Evolutionary conservation across 164 flowering plant species (phyloP).

Genomic region (Protea cynaroides): DNA sequence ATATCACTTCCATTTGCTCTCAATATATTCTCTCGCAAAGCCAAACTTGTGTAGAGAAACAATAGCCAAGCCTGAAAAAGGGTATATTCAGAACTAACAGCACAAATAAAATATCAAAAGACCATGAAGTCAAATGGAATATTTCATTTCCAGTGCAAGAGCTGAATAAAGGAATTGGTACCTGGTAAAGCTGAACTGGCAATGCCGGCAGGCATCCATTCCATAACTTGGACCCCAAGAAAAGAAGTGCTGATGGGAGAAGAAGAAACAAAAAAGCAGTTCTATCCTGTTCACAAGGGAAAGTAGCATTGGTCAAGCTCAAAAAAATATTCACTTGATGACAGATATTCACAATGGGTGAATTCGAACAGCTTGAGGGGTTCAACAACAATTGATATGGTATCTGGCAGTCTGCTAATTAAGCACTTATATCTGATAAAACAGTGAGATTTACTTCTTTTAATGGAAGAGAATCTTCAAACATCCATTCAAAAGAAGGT

Average conservation of each 20-base stretch:
- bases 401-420: too few relatives aligned
- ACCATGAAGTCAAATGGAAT: neutral
- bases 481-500: neutral
- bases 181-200: slow-evolving; percentile 96
- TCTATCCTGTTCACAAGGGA: slow-evolving; percentile 57
- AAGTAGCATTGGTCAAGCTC: neutral
- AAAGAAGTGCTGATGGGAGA: slow-evolving; percentile 63
- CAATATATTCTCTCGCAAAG: slow-evolving; percentile 86
- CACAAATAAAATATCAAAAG: neutral
- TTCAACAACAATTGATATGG: too few relatives aligned
- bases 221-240: slow-evolving; percentile 68
- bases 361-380: too few relatives aligned
- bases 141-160: slow-evolving; percentile 5
- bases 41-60: slow-evolving; percentile 85
- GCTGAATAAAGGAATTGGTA: slow-evolving; percentile 11
- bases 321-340: neutral
- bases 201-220: slow-evolving; percentile 85
- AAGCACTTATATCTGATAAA: neutral
- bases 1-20: slow-evolving; percentile 95
- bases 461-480: neutral
- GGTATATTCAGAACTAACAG: slow-evolving; percentile 5
- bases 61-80: slow-evolving; percentile 80
- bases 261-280: slow-evolving; percentile 79
- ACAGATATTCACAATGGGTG: too few relatives aligned
- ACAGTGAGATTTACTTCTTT: too few relatives aligned